Percentiles rank a stretch among this genome's conserved stretches.
Evolutionary conservation across 352 stramenopile species (phyloP).

Genomic region (Phytopythium litorale): DNA sequence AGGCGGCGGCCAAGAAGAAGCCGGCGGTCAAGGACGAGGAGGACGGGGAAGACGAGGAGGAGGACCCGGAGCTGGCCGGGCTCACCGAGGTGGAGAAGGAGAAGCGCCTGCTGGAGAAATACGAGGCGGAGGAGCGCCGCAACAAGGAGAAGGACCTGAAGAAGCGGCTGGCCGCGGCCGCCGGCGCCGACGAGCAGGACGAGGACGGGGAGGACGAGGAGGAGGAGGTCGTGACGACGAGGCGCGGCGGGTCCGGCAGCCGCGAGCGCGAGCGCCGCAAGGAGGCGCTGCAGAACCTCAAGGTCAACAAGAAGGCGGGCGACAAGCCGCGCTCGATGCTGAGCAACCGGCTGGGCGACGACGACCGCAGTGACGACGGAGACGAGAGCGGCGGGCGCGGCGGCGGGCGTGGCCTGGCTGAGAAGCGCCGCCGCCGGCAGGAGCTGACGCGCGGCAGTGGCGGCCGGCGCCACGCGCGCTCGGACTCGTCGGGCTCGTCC

Average conservation of each 20-base stretch:
- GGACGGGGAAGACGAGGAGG: slow-evolving; percentile 41
- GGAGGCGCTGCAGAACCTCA: slow-evolving; percentile 73
- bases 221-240: slow-evolving; percentile 37
- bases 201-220: slow-evolving; percentile 43
- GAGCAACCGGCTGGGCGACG: slow-evolving; percentile 61
- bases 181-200: slow-evolving; percentile 31
- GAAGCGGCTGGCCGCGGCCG: slow-evolving; percentile 60
- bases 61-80: slow-evolving; percentile 53
- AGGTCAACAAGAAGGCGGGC: slow-evolving; percentile 77
- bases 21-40: slow-evolving; percentile 44
- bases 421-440: slow-evolving; percentile 70
- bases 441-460: slow-evolving; percentile 58
- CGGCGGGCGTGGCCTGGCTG: slow-evolving; percentile 50
- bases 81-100: slow-evolving; percentile 88
- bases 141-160: slow-evolving; percentile 83
- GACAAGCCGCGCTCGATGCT: slow-evolving; percentile 79
- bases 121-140: slow-evolving; percentile 77
- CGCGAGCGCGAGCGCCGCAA: slow-evolving; percentile 73
- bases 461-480: slow-evolving; percentile 16
- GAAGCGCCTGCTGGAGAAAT: slow-evolving; percentile 82
- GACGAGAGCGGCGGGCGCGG: slow-evolving; percentile 19
- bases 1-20: slow-evolving; percentile 40
- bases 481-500: slow-evolving; percentile 30
- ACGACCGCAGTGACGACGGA: slow-evolving; percentile 51
- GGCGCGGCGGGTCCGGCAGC: slow-evolving; percentile 45